A percentile compares a stretch with the other conserved stretches of the same genome.
phyloP scores from a whole-genome alignment of 352 stramenopile genomes.

The Phytophthora pisi region DNA sequence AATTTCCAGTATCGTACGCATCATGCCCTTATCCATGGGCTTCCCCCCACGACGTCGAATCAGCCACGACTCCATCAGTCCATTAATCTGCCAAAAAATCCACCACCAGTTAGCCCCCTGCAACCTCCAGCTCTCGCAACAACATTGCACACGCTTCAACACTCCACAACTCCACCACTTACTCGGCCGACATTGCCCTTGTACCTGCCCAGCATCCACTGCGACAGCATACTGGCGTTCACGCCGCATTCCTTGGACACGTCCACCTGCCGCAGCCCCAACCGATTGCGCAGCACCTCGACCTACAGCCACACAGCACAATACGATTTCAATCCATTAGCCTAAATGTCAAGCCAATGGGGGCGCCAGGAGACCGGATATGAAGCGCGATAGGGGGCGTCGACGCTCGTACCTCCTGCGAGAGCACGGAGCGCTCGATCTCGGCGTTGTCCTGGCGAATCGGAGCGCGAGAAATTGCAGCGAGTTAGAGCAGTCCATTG shows the following conservation, averaged over 20 bases:
- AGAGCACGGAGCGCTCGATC: conserved; percentile 81
- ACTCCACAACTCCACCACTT: conserved; percentile 13
- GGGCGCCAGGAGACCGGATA: not conserved
- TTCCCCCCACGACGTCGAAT: conserved; percentile 82
- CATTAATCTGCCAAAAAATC: conserved; percentile 64
- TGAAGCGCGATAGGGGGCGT: not conserved
- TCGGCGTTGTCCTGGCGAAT: conserved; percentile 78
- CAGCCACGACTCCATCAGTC: conserved; percentile 85
- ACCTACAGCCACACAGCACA: conserved; percentile 42
- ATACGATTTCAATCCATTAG: conserved; percentile 6
- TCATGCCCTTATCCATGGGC: conserved; percentile 76
- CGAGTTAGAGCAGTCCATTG: conserved; percentile 6
- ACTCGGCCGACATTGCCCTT: conserved; percentile 84
- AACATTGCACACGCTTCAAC: conserved; percentile 1
- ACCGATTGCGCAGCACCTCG: conserved; percentile 70
- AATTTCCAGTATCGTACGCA: conserved; percentile 37
- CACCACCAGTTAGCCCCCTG: not conserved
- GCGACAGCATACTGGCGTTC: conserved; percentile 86
- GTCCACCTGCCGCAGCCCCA: conserved; percentile 80
- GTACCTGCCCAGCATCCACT: conserved; percentile 88
- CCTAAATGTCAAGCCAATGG: not conserved
- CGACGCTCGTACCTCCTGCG: conserved; percentile 56
- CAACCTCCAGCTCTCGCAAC: not conserved
- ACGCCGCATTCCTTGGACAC: conserved; percentile 87
- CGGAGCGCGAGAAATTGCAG: conserved; percentile 8